Conservation (phyloP, 805 yeast genomes). For the Candida fluviatilis region DNA sequence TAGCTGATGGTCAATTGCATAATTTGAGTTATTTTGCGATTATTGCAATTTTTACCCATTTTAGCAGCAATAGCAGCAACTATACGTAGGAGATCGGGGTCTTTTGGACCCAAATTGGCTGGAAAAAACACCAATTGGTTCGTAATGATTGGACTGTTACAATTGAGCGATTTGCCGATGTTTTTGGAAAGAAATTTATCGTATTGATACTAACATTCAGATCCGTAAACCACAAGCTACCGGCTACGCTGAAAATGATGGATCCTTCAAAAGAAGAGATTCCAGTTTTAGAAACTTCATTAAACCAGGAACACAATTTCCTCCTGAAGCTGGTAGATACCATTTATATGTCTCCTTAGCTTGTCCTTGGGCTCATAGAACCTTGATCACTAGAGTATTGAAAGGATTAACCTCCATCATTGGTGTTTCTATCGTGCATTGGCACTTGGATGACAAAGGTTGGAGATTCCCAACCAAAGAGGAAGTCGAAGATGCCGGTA, state of each 20-base stretch:
- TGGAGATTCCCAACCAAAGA: conserved; percentile 71
- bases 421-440: conserved; percentile 77
- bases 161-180: not conserved
- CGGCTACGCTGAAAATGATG: conserved; percentile 13
- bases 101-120: too few species aligned
- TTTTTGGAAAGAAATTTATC: too few species aligned
- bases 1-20: too few species aligned
- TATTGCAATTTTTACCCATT: too few species aligned
- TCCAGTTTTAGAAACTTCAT: conserved; percentile 61
- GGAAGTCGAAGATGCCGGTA: conserved; percentile 23
- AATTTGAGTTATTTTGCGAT: too few species aligned
- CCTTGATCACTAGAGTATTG: conserved; percentile 65
- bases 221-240: not conserved
- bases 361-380: conserved; percentile 96
- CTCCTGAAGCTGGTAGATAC: conserved; percentile 77
- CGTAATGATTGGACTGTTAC: too few species aligned
- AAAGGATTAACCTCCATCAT: conserved; percentile 64
- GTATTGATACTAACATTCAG: not conserved
- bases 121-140: too few species aligned
- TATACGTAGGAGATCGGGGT: too few species aligned
- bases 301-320: conserved; percentile 54
- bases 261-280: conserved; percentile 21
- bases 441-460: conserved; percentile 84
- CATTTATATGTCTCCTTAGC: conserved; percentile 84
- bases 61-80: too few species aligned